Percentiles rank a stretch among this genome's conserved stretches.
Evolutionary conservation across 2,329 filamentous ascomycete species (phyloP).

Genomic region (Fusarium marasasianum): DNA sequence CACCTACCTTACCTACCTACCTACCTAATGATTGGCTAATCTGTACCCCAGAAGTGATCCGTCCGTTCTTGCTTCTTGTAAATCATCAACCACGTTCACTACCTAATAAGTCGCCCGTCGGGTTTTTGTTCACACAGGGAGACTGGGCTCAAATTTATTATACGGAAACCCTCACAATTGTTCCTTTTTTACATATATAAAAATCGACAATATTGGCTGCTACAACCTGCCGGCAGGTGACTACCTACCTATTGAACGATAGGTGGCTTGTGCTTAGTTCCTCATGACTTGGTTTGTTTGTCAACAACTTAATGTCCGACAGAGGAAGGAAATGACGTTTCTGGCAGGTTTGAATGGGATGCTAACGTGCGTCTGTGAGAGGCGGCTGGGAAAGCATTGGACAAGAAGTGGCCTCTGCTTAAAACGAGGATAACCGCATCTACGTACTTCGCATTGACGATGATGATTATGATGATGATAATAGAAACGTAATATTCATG

Average conservation of each 20-base stretch:
- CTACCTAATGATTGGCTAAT: not conserved
- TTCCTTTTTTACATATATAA: not conserved
- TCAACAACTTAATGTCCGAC: not conserved
- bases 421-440: not conserved
- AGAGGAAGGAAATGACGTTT: constrained; percentile 11
- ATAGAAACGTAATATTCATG: not conserved
- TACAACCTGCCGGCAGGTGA: constrained; percentile 2
- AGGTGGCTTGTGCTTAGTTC: not conserved
- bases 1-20: no score
- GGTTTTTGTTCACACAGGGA: not conserved
- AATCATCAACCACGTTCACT: not conserved
- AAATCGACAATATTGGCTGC: constrained; percentile 9
- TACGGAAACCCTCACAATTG: not conserved
- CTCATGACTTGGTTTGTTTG: not conserved
- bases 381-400: constrained; percentile 12
- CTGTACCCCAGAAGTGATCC: constrained; percentile 7
- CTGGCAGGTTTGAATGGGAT: not conserved
- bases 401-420: not conserved
- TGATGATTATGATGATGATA: not conserved
- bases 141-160: not conserved
- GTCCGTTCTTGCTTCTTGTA: not conserved
- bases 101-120: constrained; percentile 2
- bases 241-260: not conserved
- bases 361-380: not conserved
- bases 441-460: not conserved